phyloP scores from a whole-genome alignment of 1,284 basidiomycete species.

The Violaceomyces palustris region DNA sequence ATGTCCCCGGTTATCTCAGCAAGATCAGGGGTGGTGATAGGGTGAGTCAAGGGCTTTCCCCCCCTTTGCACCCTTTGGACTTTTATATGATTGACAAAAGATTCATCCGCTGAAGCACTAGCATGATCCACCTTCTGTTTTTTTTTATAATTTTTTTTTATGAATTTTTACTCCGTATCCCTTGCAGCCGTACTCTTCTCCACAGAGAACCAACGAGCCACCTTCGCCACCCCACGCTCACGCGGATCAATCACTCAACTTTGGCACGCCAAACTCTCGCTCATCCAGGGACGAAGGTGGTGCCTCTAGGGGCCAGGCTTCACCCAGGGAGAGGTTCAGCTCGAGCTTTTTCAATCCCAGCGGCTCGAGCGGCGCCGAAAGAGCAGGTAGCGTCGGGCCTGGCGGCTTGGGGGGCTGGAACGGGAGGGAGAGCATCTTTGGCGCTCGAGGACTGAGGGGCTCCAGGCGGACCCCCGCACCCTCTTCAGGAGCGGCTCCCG shows the following conservation, averaged over 20 bases:
- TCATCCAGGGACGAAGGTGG: constrained; percentile 22
- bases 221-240: constrained; percentile 2
- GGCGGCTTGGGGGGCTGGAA: constrained; percentile 18
- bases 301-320: constrained; percentile 15
- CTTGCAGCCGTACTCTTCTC: not conserved
- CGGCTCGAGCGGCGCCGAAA: constrained; percentile 7
- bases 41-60: not conserved
- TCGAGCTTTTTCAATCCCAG: constrained; percentile 39
- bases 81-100: too few species aligned
- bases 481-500: too few species aligned
- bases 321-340: constrained; percentile 31
- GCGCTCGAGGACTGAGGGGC: constrained; percentile 37
- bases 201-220: constrained; percentile 1
- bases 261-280: constrained; percentile 34
- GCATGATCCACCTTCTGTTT: too few species aligned
- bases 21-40: constrained; percentile 22
- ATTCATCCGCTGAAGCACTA: too few species aligned
- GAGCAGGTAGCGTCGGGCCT: constrained; percentile 12
- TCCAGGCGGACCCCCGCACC: too few species aligned
- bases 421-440: constrained; percentile 43
- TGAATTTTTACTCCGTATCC: too few species aligned
- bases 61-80: too few species aligned
- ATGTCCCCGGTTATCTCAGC: constrained; percentile 32
- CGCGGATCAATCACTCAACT: constrained; percentile 13
- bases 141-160: too few species aligned